A percentile compares a stretch with the other conserved stretches of the same genome.
Conservation (phyloP, 2,329 filamentous ascomycete species). For the Grosmannia clavigera region DNA sequence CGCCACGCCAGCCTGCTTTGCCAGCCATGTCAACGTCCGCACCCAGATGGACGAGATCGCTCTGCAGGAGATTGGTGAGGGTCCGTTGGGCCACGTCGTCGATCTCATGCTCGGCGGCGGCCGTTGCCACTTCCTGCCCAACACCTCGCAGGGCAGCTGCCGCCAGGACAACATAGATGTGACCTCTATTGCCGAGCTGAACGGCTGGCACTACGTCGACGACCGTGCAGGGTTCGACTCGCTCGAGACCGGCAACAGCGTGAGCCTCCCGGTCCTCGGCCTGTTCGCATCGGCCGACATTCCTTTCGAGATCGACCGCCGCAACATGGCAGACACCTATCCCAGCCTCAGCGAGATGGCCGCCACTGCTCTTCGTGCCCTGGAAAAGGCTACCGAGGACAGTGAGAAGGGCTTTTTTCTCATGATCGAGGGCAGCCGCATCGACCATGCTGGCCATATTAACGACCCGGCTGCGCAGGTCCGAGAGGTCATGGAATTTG, state of each 20-base stretch:
- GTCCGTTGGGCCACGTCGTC: conserved; percentile 74
- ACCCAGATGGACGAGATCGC: conserved; percentile 83
- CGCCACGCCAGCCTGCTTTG: conserved; percentile 92
- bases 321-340: conserved; percentile 64
- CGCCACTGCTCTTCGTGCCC: conserved; percentile 61
- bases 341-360: conserved; percentile 91
- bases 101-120: conserved; percentile 91
- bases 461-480: conserved; percentile 79
- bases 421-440: conserved; percentile 94
- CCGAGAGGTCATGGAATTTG: conserved; percentile 89
- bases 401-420: conserved; percentile 93
- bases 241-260: conserved; percentile 52
- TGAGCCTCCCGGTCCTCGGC: conserved; percentile 71
- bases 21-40: conserved; percentile 70
- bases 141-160: conserved; percentile 69
- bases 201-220: conserved; percentile 68
- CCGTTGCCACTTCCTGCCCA: conserved; percentile 83
- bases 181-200: conserved; percentile 56
- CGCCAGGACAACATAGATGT: conserved; percentile 68
- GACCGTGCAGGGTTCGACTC: conserved; percentile 64
- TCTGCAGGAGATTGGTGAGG: conserved; percentile 79
- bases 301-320: conserved; percentile 86
- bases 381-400: conserved; percentile 69
- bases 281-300: conserved; percentile 75
- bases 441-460: conserved; percentile 84